A percentile compares a stretch with the other conserved stretches of the same genome.
phyloP scores from a whole-genome alignment of 768 basidiomycete species.

The Trametes maxima region DNA sequence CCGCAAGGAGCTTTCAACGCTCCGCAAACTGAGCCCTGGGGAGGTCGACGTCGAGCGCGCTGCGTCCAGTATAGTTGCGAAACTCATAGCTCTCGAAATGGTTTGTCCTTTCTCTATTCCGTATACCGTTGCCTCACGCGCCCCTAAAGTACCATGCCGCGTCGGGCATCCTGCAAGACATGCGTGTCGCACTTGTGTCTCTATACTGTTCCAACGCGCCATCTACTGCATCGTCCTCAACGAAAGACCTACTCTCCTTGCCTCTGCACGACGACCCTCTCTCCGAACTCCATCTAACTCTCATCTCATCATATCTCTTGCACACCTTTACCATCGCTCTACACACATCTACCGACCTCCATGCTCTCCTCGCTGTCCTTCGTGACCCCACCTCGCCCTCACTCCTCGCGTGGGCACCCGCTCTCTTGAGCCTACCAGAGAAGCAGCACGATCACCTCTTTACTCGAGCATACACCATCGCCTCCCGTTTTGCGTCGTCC shows the following conservation, averaged over 20 bases:
- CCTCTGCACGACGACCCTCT: constrained; percentile 40
- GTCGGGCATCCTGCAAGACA: constrained; percentile 45
- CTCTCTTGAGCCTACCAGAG: constrained; percentile 43
- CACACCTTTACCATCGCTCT: constrained; percentile 52
- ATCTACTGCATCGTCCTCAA: background rate
- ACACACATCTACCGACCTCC: constrained; percentile 25
- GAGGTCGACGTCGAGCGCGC: constrained; percentile 74
- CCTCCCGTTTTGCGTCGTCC: constrained; percentile 45
- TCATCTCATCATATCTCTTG: constrained; percentile 62
- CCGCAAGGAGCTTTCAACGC: constrained; percentile 44
- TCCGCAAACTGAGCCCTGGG: constrained; percentile 49
- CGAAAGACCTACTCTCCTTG: constrained; percentile 43
- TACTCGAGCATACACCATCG: constrained; percentile 57
- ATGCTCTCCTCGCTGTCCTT: constrained; percentile 38
- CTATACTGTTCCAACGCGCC: constrained; percentile 26
- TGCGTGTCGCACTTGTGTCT: constrained; percentile 46
- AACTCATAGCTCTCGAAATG: constrained; percentile 69
- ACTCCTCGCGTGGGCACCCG: constrained; percentile 57
- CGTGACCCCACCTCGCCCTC: constrained; percentile 33
- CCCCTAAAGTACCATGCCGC: constrained; percentile 54
- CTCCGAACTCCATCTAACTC: constrained; percentile 44
- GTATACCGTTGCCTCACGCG: background rate
- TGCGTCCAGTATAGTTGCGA: constrained; percentile 65
- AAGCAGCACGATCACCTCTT: constrained; percentile 62
- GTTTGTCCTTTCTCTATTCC: constrained; percentile 45